A percentile compares a stretch with the other conserved stretches of the same genome.
Conservation (phyloP, 164 flowering plant genomes). For the Berberis thunbergii region DNA sequence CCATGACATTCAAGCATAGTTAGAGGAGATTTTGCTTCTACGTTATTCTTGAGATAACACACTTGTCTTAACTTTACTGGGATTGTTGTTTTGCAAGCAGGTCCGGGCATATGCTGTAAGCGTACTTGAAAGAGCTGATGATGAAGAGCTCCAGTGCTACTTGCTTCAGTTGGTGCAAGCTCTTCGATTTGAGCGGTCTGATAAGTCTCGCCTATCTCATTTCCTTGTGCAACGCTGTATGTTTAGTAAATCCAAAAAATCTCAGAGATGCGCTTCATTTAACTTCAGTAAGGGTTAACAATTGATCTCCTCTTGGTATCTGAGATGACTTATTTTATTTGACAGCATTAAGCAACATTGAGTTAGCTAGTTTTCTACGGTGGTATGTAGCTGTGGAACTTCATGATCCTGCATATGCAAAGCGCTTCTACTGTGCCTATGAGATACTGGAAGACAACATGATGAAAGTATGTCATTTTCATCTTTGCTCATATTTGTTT, state of each 20-base stretch:
- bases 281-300: not conserved
- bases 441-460: slow-evolving; percentile 88
- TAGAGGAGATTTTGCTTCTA: too few species aligned
- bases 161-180: slow-evolving; percentile 97
- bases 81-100: slow-evolving; percentile 25
- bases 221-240: slow-evolving; percentile 93
- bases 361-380: slow-evolving; percentile 97
- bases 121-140: slow-evolving; percentile 99
- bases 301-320: slow-evolving; percentile 12
- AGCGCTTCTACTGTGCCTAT: slow-evolving; percentile 81
- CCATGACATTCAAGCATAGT: too few species aligned
- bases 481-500: not conserved
- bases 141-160: slow-evolving; percentile 97
- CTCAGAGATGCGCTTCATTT: not conserved
- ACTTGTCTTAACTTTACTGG: too few species aligned
- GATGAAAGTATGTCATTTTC: slow-evolving; percentile 53
- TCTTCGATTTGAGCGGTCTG: slow-evolving; percentile 96
- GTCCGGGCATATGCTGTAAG: slow-evolving; percentile 99
- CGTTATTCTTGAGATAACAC: too few species aligned
- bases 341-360: slow-evolving; percentile 80
- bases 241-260: slow-evolving; percentile 13
- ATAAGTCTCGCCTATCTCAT: slow-evolving; percentile 86
- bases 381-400: slow-evolving; percentile 99
- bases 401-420: slow-evolving; percentile 92
- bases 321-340: slow-evolving; percentile 14